phyloP scores from a whole-genome alignment of 2,329 filamentous ascomycete genomes.

The Colletotrichum sp. region DNA sequence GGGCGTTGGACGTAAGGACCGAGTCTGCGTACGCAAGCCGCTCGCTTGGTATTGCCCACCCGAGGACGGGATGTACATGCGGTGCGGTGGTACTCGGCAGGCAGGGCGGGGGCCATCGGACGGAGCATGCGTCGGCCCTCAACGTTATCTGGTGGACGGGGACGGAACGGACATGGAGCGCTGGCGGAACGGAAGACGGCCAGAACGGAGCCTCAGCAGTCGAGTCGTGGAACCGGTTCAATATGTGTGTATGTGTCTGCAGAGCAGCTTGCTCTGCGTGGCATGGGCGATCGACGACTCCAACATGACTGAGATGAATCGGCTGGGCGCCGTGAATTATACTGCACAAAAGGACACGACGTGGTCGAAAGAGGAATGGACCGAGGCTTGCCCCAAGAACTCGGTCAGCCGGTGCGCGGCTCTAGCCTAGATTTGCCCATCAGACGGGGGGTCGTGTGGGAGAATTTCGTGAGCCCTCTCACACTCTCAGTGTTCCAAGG shows the following conservation, averaged over 20 bases:
- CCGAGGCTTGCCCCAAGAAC: background rate
- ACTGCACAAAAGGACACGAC: background rate
- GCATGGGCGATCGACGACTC: background rate
- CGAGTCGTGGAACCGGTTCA: background rate
- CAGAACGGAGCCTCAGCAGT: background rate
- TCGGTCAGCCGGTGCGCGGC: background rate
- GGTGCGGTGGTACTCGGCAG: background rate
- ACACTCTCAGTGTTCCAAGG: background rate
- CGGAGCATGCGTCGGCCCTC: background rate
- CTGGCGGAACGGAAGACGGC: background rate
- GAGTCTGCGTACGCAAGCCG: background rate
- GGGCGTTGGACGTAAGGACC: background rate
- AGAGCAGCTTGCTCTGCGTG: background rate
- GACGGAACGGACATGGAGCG: background rate
- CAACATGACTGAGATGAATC: background rate
- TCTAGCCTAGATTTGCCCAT: background rate
- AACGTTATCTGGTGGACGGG: background rate
- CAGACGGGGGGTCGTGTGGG: background rate
- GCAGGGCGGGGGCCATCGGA: background rate
- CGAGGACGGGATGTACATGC: background rate
- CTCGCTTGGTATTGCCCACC: background rate
- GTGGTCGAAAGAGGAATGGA: background rate
- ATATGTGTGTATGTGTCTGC: background rate
- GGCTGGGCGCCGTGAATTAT: background rate
- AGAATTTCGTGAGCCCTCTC: background rate